Evolutionary conservation across 805 yeast species (phyloP).

Genomic region (Candida palmyrensis): DNA sequence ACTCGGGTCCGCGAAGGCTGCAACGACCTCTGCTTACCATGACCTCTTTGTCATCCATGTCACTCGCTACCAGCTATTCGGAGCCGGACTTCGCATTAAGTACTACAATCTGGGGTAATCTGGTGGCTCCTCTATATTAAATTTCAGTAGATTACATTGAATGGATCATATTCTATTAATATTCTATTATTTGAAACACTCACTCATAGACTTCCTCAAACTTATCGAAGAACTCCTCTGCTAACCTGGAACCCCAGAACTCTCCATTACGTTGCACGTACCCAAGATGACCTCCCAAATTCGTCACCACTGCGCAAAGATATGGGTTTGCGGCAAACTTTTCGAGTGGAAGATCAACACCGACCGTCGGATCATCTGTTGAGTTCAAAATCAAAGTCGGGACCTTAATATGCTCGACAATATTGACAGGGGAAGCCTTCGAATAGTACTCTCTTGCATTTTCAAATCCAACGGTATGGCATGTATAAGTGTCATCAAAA

Average conservation of each 20-base stretch:
- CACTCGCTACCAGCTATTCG: no score
- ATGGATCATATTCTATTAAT: no score
- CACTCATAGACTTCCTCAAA: constrained; percentile 16
- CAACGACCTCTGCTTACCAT: no score
- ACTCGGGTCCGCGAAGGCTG: no score
- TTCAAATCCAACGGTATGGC: constrained; percentile 60
- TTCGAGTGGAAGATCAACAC: constrained; percentile 46
- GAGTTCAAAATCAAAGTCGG: constrained; percentile 65
- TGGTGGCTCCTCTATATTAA: no score
- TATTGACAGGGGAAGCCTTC: constrained; percentile 51
- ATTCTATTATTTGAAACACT: no score
- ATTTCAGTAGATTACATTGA: no score
- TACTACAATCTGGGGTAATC: no score
- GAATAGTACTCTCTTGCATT: constrained; percentile 63
- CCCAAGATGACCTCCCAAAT: constrained; percentile 80
- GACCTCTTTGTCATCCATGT: no score
- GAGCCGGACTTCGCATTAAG: no score
- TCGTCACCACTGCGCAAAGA: constrained; percentile 51
- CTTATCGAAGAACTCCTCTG: constrained; percentile 28
- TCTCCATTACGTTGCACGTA: constrained; percentile 58
- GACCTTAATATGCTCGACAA: constrained; percentile 48
- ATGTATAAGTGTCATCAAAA: constrained; percentile 65
- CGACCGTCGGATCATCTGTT: constrained; percentile 71
- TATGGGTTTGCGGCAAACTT: constrained; percentile 57
- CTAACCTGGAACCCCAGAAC: constrained; percentile 53